Evolutionary conservation across 805 yeast species (phyloP).

Genomic region (Candida parachauliodes): DNA sequence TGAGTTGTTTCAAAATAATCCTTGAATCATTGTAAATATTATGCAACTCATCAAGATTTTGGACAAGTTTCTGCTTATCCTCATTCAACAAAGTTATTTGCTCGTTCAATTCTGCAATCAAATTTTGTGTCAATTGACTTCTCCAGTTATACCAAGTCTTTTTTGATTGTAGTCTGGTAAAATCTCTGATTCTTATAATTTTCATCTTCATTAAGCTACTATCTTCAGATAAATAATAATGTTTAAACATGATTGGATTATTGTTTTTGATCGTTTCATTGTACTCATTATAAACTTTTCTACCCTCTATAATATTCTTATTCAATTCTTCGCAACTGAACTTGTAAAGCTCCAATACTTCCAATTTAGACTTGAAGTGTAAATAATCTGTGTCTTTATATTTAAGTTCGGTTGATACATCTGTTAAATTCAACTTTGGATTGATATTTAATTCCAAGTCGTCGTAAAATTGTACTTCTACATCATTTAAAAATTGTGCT

Average conservation of each 20-base stretch:
- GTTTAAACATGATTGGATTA: slow-evolving; percentile 48
- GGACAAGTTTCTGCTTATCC: slow-evolving; percentile 6
- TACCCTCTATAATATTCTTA: slow-evolving; percentile 49
- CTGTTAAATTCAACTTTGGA: slow-evolving; percentile 16
- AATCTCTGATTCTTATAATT: slow-evolving; percentile 47
- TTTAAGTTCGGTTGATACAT: slow-evolving; percentile 12
- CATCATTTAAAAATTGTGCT: slow-evolving; percentile 34
- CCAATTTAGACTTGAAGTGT: slow-evolving; percentile 37
- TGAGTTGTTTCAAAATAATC: neutral
- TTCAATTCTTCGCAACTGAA: slow-evolving; percentile 52
- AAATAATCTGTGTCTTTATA: slow-evolving; percentile 37
- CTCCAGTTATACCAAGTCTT: slow-evolving; percentile 66
- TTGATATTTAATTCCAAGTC: slow-evolving; percentile 37
- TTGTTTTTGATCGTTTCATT: slow-evolving; percentile 43
- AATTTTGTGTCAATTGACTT: slow-evolving; percentile 44
- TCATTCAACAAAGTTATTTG: slow-evolving; percentile 8
- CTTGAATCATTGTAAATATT: neutral
- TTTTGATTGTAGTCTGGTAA: slow-evolving; percentile 49
- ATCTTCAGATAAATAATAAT: slow-evolving; percentile 40
- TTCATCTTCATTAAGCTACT: slow-evolving; percentile 43
- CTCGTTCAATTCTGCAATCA: slow-evolving; percentile 29
- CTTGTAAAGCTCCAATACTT: slow-evolving; percentile 46
- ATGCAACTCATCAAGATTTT: slow-evolving; percentile 2
- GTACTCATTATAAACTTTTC: slow-evolving; percentile 42
- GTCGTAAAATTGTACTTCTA: slow-evolving; percentile 43